Base-by-base conservation (phyloP, 345 rosid species). In the Boechera stricta region DNA sequence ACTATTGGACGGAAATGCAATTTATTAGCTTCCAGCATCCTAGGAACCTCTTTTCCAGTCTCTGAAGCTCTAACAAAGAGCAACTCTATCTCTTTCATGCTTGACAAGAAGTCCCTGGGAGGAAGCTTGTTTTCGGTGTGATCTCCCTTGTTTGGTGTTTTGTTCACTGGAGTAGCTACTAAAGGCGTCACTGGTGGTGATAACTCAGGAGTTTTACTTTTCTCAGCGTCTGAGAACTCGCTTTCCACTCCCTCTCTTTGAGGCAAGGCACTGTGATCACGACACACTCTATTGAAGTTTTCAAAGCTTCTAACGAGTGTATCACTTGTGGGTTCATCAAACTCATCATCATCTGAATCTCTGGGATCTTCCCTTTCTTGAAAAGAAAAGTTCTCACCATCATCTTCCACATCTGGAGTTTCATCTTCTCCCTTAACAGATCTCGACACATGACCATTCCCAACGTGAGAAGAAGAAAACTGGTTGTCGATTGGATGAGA, bases 1-100 rank as follows among this genome's bases (percentile, higher is more conserved):
- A 79, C 78, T 77, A 91, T 81, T 29, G 96, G 96, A 64, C 92
- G 96, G 73, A 89, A 89, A 85, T 88, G 94, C 81, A 95, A 67
- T 61, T 91, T 95, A 81, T 92, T 90, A 75, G 94, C 99, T 86
- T 92, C 98, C 57, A 95, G 97, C 99, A 95, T 92, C 84, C 94
- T 87, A 42, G 97, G 99, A 80, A 92, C 94, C 80, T 95, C 98
- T 85, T 85, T 89, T 12, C 99, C 99, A 57, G 93, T 86, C 60
- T 89, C 96, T 1, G 98, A 95, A 72, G 97, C 99, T 87, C 84
- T 88, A 57, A 86, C 63, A 77, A 95, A 95, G 52, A 87, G 94
- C 76, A 41, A 24, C 74, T 90, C 99, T 53, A 92, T 88, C 64
- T 92, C 97, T 75, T 85, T 92, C 81, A 95, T 86, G 83, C 96